Conservation (phyloP, 1,284 basidiomycete species). For the Peniophora sp. region DNA sequence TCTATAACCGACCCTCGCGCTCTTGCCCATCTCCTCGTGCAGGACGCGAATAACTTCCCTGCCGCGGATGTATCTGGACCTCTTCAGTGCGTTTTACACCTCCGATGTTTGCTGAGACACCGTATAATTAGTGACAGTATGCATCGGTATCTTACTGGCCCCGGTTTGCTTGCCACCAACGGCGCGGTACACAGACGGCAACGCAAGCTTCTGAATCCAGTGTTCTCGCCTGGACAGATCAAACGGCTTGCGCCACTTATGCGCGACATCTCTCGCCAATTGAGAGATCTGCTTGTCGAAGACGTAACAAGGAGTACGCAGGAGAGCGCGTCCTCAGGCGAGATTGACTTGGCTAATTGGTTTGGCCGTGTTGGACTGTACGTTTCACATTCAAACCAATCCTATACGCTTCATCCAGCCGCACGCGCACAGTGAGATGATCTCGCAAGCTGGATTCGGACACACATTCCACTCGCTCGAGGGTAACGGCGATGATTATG, state of each 20-base stretch:
- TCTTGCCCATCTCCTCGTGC: neutral
- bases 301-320: no score
- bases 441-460: no score
- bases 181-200: neutral
- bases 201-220: neutral
- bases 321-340: no score
- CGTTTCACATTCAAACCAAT: no score
- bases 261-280: no score
- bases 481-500: no score
- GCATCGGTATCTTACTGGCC: neutral
- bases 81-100: neutral
- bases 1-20: neutral
- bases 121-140: neutral
- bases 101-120: neutral
- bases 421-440: no score
- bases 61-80: neutral
- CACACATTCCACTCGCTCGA: no score
- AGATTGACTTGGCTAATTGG: no score
- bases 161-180: neutral
- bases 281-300: no score
- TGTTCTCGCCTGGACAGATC: neutral
- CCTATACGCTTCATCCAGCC: no score
- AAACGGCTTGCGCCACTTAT: neutral
- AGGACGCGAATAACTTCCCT: neutral
- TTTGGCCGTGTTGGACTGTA: no score